Percentiles rank a stretch among this genome's conserved stretches.
Evolutionary conservation across 495 filamentous ascomycete species (phyloP).

Genomic region (Trichoderma reesei): DNA sequence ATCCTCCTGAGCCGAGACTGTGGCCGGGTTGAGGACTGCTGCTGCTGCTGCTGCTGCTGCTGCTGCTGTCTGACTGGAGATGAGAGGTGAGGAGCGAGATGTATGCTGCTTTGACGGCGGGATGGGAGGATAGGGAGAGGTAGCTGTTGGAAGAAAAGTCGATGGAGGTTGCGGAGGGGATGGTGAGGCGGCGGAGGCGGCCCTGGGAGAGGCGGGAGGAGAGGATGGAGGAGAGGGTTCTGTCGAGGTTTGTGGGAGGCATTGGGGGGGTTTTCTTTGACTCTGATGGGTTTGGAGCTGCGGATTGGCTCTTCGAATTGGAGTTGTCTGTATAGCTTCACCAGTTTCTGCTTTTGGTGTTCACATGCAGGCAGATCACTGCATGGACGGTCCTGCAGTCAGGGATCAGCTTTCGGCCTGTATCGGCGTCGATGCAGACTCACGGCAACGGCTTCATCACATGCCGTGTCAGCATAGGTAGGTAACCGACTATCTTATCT

Average conservation of each 20-base stretch:
- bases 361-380: constrained; percentile 9
- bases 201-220: constrained; percentile 22
- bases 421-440: background rate
- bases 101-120: constrained; percentile 29
- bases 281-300: background rate
- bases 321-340: constrained; percentile 5
- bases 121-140: constrained; percentile 45
- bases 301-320: background rate
- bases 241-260: constrained; percentile 14
- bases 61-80: constrained; percentile 19
- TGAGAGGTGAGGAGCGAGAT: constrained; percentile 20
- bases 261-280: too few relatives aligned
- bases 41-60: too few relatives aligned
- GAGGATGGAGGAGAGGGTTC: constrained; percentile 18
- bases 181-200: constrained; percentile 34
- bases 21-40: background rate
- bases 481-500: background rate
- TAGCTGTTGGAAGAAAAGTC: constrained; percentile 61
- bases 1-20: constrained; percentile 46
- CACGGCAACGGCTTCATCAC: background rate
- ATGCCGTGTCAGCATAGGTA: background rate
- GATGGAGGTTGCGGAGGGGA: constrained; percentile 23
- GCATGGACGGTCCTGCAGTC: background rate
- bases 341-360: constrained; percentile 7
- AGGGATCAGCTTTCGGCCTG: background rate